Conservation (phyloP, 192 early-diverging fungal genomes). For the Coemansia sp. region DNA sequence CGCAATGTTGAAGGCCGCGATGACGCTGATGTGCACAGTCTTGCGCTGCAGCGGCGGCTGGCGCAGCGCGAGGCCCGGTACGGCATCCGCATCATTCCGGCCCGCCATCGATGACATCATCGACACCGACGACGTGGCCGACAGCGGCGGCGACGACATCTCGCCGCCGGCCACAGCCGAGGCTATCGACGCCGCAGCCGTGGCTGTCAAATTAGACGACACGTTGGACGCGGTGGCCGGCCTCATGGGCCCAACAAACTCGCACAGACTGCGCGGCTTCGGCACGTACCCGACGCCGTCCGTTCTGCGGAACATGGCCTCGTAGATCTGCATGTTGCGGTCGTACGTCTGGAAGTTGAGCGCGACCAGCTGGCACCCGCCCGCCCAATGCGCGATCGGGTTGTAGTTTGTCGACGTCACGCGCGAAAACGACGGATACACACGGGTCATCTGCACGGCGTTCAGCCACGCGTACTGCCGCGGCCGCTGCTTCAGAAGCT, state of each 20-base stretch:
- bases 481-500: constrained; percentile 54
- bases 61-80: too few species aligned
- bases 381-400: constrained; percentile 77
- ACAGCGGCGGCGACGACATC: constrained; percentile 9
- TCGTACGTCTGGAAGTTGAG: constrained; percentile 88
- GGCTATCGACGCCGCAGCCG: not conserved
- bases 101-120: constrained; percentile 8
- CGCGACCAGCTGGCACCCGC: constrained; percentile 84
- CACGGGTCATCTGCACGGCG: constrained; percentile 61
- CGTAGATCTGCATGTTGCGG: constrained; percentile 76
- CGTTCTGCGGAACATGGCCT: constrained; percentile 78
- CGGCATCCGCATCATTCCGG: too few species aligned
- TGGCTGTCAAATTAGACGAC: constrained; percentile 1
- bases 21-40: constrained; percentile 42
- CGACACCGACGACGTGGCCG: constrained; percentile 8
- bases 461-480: constrained; percentile 60
- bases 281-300: constrained; percentile 78
- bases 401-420: constrained; percentile 82
- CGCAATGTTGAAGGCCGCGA: constrained; percentile 32
- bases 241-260: not conserved
- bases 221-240: not conserved
- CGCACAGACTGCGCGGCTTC: constrained; percentile 59
- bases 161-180: not conserved
- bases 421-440: constrained; percentile 81
- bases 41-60: constrained; percentile 11